A percentile compares a stretch with the other conserved stretches of the same genome.
These are phyloP conservation scores for Neocatenulostroma microsporum DNA, from an alignment of 2,329 filamentous ascomycete genomes.

Conservation along the genomic window DNA sequence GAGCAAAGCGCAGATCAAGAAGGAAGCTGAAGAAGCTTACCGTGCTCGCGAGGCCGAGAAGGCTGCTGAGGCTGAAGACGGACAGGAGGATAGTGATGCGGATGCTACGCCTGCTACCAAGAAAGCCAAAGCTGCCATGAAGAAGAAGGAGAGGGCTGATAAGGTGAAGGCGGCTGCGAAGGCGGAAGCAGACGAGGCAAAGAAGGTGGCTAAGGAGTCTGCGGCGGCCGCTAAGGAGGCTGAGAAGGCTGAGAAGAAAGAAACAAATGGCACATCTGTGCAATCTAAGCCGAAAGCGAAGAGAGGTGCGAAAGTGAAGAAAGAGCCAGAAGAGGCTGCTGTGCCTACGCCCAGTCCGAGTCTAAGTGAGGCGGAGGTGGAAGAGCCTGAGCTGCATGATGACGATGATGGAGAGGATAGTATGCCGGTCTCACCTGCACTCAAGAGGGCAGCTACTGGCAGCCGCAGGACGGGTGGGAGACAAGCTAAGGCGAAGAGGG, in stretches of 20 bases:
- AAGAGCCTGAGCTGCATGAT: slow-evolving; percentile 30
- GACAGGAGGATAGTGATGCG: slow-evolving; percentile 22
- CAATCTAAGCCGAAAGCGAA: slow-evolving; percentile 15
- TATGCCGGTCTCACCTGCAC: slow-evolving; percentile 3
- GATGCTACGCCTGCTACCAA: slow-evolving; percentile 33
- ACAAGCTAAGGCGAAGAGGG: slow-evolving; percentile 11
- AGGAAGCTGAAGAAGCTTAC: slow-evolving; percentile 22
- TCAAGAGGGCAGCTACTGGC: slow-evolving; percentile 3
- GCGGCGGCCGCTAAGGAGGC: slow-evolving; percentile 6
- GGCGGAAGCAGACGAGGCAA: slow-evolving; percentile 14
- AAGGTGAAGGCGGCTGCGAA: slow-evolving; percentile 27
- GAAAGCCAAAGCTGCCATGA: slow-evolving; percentile 29
- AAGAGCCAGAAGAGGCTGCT: slow-evolving; percentile 29
- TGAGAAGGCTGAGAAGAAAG: slow-evolving; percentile 30
- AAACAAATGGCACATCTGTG: no score
- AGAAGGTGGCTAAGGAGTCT: slow-evolving; percentile 6
- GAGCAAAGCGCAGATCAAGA: slow-evolving; percentile 28
- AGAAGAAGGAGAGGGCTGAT: slow-evolving; percentile 16
- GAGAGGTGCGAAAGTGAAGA: slow-evolving; percentile 15
- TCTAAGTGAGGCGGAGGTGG: slow-evolving; percentile 28
- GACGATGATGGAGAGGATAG: slow-evolving; percentile 28
- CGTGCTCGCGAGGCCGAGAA: slow-evolving; percentile 20
- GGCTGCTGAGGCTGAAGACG: slow-evolving; percentile 6
- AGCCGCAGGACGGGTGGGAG: slow-evolving; percentile 5
- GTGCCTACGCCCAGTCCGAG: slow-evolving; percentile 38